A percentile compares a stretch with the other conserved stretches of the same genome.
Conservation (phyloP, 2,329 filamentous ascomycete species). For the Cladosporium sp. region DNA sequence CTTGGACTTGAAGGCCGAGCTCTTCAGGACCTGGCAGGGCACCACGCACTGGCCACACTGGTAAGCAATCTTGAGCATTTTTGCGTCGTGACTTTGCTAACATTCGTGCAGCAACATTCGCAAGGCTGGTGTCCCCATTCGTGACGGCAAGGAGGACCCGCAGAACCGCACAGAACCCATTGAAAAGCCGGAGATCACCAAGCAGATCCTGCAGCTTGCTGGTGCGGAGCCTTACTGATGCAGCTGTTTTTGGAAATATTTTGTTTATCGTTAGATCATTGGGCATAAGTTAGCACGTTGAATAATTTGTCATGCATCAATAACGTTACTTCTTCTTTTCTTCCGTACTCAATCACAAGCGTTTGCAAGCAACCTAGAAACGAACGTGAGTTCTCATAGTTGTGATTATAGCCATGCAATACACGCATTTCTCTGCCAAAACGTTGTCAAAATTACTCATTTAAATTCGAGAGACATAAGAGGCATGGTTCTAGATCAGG, state of each 20-base stretch:
- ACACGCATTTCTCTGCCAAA: no score
- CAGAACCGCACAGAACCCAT: conserved; percentile 36
- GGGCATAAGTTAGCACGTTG: no score
- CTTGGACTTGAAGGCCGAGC: conserved; percentile 31
- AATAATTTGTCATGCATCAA: no score
- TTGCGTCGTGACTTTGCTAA: background rate
- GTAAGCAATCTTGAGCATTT: background rate
- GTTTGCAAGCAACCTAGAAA: no score
- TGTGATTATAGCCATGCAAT: no score
- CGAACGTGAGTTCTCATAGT: no score
- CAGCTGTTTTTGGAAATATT: background rate
- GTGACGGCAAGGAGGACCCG: conserved; percentile 35
- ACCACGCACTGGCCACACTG: conserved; percentile 39
- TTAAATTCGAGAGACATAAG: no score
- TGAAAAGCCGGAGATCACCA: conserved; percentile 36
- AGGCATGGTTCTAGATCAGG: no score
- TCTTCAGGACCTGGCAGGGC: conserved; percentile 32
- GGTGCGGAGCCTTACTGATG: conserved; percentile 29
- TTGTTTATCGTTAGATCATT: no score
- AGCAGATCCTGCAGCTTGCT: conserved; percentile 33
- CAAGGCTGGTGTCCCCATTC: conserved; percentile 33
- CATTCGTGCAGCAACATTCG: conserved; percentile 33
- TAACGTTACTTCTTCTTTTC: no score
- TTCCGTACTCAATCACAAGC: no score
- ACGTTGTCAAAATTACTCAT: no score